Evolutionary conservation across 169 alveolate genomes (phyloP).

Genomic region (Eimeria necatrix): DNA sequence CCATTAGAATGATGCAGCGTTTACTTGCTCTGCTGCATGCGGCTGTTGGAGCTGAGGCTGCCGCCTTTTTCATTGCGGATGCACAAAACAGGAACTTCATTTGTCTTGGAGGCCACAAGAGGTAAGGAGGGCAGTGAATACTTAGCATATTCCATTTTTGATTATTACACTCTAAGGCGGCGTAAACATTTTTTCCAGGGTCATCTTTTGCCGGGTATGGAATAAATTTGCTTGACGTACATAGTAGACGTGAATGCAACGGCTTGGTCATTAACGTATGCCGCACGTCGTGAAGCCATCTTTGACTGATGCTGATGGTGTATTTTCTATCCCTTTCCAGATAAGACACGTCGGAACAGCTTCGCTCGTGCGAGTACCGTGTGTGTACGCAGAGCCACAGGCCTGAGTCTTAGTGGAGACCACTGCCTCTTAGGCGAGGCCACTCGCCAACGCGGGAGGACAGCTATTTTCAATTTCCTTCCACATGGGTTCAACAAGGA

Average conservation of each 20-base stretch:
- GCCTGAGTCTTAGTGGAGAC: constrained; percentile 54
- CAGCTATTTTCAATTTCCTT: constrained; percentile 66
- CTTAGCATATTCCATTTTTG: neutral
- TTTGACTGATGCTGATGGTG: neutral
- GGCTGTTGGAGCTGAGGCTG: constrained; percentile 78
- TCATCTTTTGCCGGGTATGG: too few species aligned
- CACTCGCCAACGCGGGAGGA: constrained; percentile 73
- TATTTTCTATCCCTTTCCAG: neutral
- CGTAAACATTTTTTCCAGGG: too few species aligned
- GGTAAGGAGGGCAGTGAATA: neutral
- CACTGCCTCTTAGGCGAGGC: constrained; percentile 79
- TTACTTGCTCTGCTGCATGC: constrained; percentile 74
- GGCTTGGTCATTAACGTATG: neutral
- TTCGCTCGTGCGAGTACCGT: neutral
- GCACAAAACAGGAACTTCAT: constrained; percentile 74
- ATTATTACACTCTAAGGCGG: too few species aligned
- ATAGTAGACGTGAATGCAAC: neutral
- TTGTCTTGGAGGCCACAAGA: constrained; percentile 81
- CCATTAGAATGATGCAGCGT: constrained; percentile 78
- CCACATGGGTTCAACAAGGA: constrained; percentile 76
- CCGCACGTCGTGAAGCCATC: neutral
- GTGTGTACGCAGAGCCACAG: constrained; percentile 70
- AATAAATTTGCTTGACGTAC: too few species aligned
- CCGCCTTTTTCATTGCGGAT: constrained; percentile 81
- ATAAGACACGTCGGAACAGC: neutral